phyloP scores from a whole-genome alignment of 768 basidiomycete genomes.

The Lentinula sp. region DNA sequence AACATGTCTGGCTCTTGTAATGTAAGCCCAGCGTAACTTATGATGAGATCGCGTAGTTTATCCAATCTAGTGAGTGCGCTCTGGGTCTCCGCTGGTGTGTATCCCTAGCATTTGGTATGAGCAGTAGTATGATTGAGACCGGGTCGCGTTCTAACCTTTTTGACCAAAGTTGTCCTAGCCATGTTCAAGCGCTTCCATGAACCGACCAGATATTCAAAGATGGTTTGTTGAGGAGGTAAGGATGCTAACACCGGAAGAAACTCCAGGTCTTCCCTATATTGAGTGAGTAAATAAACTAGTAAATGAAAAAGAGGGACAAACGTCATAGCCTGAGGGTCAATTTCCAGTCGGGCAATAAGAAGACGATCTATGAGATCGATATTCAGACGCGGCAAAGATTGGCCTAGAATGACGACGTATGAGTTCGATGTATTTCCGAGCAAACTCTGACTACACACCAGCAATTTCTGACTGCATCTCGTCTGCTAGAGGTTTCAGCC shows the following conservation, averaged over 20 bases:
- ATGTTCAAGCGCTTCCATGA: conserved; percentile 86
- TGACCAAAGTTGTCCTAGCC: conserved; percentile 45
- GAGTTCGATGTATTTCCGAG: not conserved
- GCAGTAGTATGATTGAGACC: not conserved
- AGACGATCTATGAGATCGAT: conserved; percentile 68
- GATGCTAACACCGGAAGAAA: conserved; percentile 69
- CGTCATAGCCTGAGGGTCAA: conserved; percentile 70
- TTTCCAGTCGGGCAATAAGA: conserved; percentile 77
- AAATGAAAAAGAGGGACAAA: conserved; percentile 26
- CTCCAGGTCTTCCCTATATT: conserved; percentile 63
- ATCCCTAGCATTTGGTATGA: conserved; percentile 31
- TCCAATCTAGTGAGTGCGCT: conserved; percentile 61
- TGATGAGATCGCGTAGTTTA: conserved; percentile 72
- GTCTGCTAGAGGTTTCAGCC: conserved; percentile 70
- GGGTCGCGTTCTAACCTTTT: conserved; percentile 41
- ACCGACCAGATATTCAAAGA: conserved; percentile 84
- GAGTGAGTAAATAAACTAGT: conserved; percentile 6
- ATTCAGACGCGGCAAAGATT: conserved; percentile 38
- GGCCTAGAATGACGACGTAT: conserved; percentile 9
- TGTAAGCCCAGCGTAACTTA: conserved; percentile 84
- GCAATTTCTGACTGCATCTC: conserved; percentile 63
- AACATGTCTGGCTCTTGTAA: conserved; percentile 95
- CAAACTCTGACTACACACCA: conserved; percentile 24
- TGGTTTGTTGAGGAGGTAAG: conserved; percentile 70
- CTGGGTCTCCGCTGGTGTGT: conserved; percentile 56